These are phyloP conservation scores for Penicillium goetzii DNA, from an alignment of 495 filamentous ascomycete genomes.

Conservation along the genomic window DNA sequence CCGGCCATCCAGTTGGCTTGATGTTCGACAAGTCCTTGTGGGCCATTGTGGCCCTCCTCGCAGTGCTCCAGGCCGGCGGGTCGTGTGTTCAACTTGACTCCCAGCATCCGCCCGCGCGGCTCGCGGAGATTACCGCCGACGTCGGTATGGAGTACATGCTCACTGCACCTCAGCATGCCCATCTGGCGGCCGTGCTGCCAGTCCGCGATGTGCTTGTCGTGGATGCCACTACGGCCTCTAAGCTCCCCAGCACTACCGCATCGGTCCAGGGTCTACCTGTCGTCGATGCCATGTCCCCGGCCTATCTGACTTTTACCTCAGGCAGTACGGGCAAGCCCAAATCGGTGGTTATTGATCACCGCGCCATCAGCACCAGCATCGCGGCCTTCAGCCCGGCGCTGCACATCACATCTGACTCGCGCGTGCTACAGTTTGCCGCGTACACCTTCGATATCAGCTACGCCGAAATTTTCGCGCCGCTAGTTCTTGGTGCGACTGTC, in stretches of 20 bases:
- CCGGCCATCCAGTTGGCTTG: conserved; percentile 45
- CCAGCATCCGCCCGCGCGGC: conserved; percentile 32
- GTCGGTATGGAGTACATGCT: conserved; percentile 31
- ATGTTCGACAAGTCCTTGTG: conserved; percentile 55
- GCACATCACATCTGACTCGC: conserved; percentile 37
- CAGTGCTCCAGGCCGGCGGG: conserved; percentile 28
- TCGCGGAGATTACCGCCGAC: conserved; percentile 36
- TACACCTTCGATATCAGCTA: conserved; percentile 21
- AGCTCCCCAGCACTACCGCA: not conserved
- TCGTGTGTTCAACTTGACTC: conserved; percentile 31
- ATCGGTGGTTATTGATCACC: conserved; percentile 74
- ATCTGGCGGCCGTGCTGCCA: not conserved
- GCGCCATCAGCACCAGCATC: not conserved
- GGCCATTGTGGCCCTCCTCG: conserved; percentile 39
- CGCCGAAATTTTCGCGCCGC: conserved; percentile 10
- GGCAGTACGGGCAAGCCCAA: conserved; percentile 83
- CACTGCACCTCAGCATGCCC: conserved; percentile 15
- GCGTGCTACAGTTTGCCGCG: conserved; percentile 26
- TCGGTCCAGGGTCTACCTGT: not conserved
- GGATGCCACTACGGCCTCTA: conserved; percentile 2
- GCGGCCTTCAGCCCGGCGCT: conserved; percentile 51
- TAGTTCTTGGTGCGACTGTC: conserved; percentile 8
- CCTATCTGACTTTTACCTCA: conserved; percentile 65
- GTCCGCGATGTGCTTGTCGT: conserved; percentile 8
- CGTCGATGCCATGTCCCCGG: conserved; percentile 30